Base-by-base conservation (phyloP, 2,329 filamentous ascomycete species). In the Aquanectria penicillioides region DNA sequence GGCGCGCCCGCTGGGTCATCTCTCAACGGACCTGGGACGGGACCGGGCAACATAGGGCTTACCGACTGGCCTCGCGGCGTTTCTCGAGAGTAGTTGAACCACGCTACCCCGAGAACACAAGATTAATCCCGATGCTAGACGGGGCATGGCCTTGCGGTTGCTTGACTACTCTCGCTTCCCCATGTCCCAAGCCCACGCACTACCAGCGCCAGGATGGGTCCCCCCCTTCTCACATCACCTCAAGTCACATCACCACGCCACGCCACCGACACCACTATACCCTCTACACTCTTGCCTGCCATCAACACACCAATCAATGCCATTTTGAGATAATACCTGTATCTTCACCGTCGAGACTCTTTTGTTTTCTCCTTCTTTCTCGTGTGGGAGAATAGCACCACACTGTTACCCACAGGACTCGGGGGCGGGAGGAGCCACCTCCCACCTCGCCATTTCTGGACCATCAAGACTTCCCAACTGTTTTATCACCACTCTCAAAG, bases 341-440 rank as follows among this genome's bases (percentile, higher is more conserved):
- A 57, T 59, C 62, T 54, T 37, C 18, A 9, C 20, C 44, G 31
- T 22, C 41, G 26, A 29, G 49, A 44, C 51, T 15, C 29, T 56
- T 36, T 48, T 22, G 12, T 26, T 11, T 44, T 44, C 41, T 13
- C 11, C 26, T 44, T 44, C n/a, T n/a, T n/a, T n/a, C n/a, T n/a
- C 47, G 26, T 48, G 60, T 66, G 62, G 62, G 65, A 60, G 58
- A 63, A 64, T 64, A 44, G 64, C 49, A 68, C 64, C 66, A 68
- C 65, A 68, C 51, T 48, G 53, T 62, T 40, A 53, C 40, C 47
- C 37, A n/a, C n/a, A n/a, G n/a, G n/a, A n/a, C 58, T 20, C 25
- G 20, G 17, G 59, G 51, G 52, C 52, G 62, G 51, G 55, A 50
- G n/a, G n/a, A n/a, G n/a, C 46, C 63, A 22, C 58, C 31, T 61